Evolutionary conservation across 2,329 filamentous ascomycete species (phyloP).

Genomic region (Intubia oerlemansii): DNA sequence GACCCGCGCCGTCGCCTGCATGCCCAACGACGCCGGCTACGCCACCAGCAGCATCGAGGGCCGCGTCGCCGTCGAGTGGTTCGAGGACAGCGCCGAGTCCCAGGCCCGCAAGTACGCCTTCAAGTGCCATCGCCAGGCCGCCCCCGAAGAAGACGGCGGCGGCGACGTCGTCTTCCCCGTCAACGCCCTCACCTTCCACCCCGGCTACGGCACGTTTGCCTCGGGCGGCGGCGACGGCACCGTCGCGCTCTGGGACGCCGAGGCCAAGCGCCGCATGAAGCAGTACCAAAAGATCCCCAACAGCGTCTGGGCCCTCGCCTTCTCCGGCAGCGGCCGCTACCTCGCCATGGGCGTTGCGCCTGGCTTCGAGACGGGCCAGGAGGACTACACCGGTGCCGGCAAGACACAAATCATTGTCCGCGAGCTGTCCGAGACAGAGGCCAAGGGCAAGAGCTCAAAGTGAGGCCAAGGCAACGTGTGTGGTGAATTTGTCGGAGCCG

Average conservation of each 20-base stretch:
- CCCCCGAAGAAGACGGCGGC: constrained; percentile 35
- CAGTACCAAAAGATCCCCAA: constrained; percentile 73
- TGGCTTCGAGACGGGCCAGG: constrained; percentile 71
- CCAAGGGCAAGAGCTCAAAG: constrained; percentile 64
- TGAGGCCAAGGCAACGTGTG: no score
- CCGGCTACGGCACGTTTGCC: constrained; percentile 64
- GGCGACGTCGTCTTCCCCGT: constrained; percentile 79
- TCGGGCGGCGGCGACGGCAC: constrained; percentile 78
- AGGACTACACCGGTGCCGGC: constrained; percentile 53
- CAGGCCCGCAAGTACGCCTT: constrained; percentile 94
- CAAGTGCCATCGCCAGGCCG: constrained; percentile 81
- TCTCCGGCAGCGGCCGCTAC: constrained; percentile 55
- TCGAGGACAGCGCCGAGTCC: constrained; percentile 69
- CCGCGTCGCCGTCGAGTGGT: constrained; percentile 92
- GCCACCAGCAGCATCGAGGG: constrained; percentile 86
- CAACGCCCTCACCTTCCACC: constrained; percentile 77
- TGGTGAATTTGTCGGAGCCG: no score
- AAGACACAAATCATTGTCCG: constrained; percentile 60
- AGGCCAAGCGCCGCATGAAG: constrained; percentile 72
- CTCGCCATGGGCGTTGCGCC: constrained; percentile 67
- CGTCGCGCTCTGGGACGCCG: constrained; percentile 83
- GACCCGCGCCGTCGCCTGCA: constrained; percentile 79
- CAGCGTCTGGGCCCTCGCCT: constrained; percentile 56
- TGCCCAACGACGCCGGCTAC: constrained; percentile 92
- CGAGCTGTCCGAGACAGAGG: constrained; percentile 71